Evolutionary conservation across 2,329 filamentous ascomycete species (phyloP), one percentile per base, ranked within the genome.

Genomic region (Talaromyces pinophilus): DNA sequence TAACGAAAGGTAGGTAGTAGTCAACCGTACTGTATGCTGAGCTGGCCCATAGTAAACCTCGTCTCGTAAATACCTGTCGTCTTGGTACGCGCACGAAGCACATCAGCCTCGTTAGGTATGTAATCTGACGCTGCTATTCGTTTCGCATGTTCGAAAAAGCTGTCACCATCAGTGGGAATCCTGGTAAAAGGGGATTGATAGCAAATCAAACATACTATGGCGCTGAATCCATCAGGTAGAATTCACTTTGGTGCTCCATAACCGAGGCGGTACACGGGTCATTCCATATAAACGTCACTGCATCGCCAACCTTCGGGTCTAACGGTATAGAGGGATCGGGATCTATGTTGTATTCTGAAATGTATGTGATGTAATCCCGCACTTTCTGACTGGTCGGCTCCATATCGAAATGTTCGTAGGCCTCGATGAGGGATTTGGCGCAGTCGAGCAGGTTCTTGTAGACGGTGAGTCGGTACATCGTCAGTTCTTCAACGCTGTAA

Each of bases 51-150:
- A 72, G 95, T 93, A 78, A 99, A 99, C 72, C 95, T 88, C 60
- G 95, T 99, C 80, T 99, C 95, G 82, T 99, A 99, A 72, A 99
- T 99, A 83, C 95, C 95, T 0, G 95, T 99, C 0, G 95, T 99
- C 81, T 99, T 99, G 46, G 95, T 98, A 86, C 95, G 86, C 71
- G 95, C 95, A 77, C 95, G 90, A 67, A 99, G 86, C 40, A 99
- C 94, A 78, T 99, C 95, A 79, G 94, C 92, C 79, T 98, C 95
- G 71, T 90, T 92, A 5, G 95, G 95, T 22, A 96, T 89, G 75
- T 98, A 99, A 71, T 96, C 91, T 25, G 88, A 85, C 25, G 87
- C 84, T 67, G 92, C 88, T 83, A 99, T 97, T 76, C 95, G 88
- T 76, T 87, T 84, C 28, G 93, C 92, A 78, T 98, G 92, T 70